A percentile compares a stretch with the other conserved stretches of the same genome.
These are phyloP conservation scores for Leptographium wingfieldii DNA, from an alignment of 2,329 filamentous ascomycete species.

Conservation along the genomic window DNA sequence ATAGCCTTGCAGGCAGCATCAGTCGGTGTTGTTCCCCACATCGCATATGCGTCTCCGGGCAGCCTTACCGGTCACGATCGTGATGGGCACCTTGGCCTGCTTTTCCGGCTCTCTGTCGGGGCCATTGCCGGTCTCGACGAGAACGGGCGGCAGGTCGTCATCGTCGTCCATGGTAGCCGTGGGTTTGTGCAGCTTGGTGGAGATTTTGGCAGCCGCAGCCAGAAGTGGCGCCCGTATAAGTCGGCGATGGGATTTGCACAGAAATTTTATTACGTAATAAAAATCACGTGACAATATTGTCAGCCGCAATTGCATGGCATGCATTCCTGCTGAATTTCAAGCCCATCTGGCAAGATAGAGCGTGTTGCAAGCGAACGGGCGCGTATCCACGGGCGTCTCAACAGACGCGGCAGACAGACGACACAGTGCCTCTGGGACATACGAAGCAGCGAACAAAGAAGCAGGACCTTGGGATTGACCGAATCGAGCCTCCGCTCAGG, in stretches of 20 bases:
- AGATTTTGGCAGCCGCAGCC: too few relatives aligned
- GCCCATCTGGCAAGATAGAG: neutral
- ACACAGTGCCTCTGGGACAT: neutral
- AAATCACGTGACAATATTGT: neutral
- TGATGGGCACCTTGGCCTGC: constrained; percentile 62
- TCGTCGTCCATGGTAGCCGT: constrained; percentile 46
- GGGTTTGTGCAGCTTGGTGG: neutral
- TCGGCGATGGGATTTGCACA: neutral
- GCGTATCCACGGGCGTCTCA: neutral
- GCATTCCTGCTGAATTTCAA: neutral
- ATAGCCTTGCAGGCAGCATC: constrained; percentile 50
- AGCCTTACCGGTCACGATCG: constrained; percentile 61
- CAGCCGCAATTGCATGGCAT: neutral
- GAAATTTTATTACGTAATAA: neutral
- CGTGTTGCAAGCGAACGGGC: neutral
- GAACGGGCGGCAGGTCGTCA: constrained; percentile 49
- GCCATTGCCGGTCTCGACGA: constrained; percentile 35
- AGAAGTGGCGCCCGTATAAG: too few relatives aligned
- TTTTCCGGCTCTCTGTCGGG: constrained; percentile 27
- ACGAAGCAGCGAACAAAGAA: neutral
- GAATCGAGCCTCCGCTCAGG: neutral
- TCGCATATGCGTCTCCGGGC: neutral
- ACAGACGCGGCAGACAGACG: neutral
- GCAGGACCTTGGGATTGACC: neutral
- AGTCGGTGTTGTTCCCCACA: neutral